phyloP scores from a whole-genome alignment of 768 basidiomycete genomes.

The Kwoniella pini region DNA sequence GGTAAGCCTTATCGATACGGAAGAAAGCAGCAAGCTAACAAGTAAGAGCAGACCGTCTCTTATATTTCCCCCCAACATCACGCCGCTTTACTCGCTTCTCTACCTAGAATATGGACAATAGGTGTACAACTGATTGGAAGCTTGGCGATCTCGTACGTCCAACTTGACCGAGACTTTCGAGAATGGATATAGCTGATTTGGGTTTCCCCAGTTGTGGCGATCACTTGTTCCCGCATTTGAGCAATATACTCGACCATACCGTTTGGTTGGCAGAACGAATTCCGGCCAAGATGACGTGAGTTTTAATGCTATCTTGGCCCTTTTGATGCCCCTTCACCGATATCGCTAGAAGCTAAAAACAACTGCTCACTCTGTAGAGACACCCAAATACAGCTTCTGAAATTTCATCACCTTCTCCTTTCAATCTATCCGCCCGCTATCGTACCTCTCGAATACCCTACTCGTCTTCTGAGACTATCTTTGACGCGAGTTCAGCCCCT shows the following conservation, averaged over 20 bases:
- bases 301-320: not conserved
- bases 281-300: conserved; percentile 32
- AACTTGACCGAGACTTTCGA: not conserved
- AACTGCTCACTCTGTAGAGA: conserved; percentile 13
- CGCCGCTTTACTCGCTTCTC: conserved; percentile 32
- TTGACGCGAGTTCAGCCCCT: conserved; percentile 27
- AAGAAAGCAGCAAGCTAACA: conserved; percentile 9
- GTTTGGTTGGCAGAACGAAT: conserved; percentile 47
- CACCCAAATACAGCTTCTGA: conserved; percentile 35
- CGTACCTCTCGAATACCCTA: conserved; percentile 34
- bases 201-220: conserved; percentile 37
- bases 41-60: conserved; percentile 28
- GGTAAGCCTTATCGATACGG: conserved; percentile 18
- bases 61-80: conserved; percentile 46
- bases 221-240: conserved; percentile 50
- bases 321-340: too few species aligned
- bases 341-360: too few species aligned
- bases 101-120: conserved; percentile 39
- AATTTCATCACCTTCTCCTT: conserved; percentile 39
- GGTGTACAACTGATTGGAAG: conserved; percentile 37
- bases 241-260: conserved; percentile 47
- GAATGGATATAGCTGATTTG: not conserved
- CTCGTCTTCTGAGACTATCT: conserved; percentile 38
- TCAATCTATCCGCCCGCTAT: conserved; percentile 36
- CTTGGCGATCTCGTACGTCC: conserved; percentile 33